phyloP scores from a whole-genome alignment of 2,329 filamentous ascomycete species.

The Verticillium longisporum region DNA sequence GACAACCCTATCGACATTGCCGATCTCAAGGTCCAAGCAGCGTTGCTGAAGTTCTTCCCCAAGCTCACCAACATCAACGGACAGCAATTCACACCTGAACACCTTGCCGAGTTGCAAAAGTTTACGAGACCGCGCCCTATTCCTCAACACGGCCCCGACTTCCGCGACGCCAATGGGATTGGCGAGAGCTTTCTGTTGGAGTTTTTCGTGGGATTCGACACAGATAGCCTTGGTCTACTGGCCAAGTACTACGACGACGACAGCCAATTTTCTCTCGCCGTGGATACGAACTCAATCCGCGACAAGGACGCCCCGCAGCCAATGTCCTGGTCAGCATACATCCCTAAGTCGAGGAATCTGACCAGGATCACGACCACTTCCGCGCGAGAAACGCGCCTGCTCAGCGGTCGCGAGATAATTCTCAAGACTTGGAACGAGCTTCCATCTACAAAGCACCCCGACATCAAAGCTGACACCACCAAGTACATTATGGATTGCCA shows the following conservation, averaged over 20 bases:
- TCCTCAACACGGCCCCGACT: constrained; percentile 58
- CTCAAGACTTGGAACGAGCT: constrained; percentile 61
- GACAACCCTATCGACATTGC: constrained; percentile 66
- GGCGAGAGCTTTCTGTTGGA: constrained; percentile 67
- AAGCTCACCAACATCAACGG: constrained; percentile 72
- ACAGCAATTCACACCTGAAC: constrained; percentile 63
- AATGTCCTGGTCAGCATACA: constrained; percentile 66
- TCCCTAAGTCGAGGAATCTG: constrained; percentile 73
- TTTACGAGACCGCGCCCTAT: constrained; percentile 48
- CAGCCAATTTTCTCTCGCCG: constrained; percentile 68
- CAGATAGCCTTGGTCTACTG: constrained; percentile 56
- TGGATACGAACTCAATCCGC: constrained; percentile 55
- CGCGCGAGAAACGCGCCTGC: constrained; percentile 58
- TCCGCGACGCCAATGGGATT: constrained; percentile 67
- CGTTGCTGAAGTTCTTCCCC: constrained; percentile 77
- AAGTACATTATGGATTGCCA: constrained; percentile 84
- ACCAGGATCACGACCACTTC: constrained; percentile 56
- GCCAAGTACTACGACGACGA: constrained; percentile 66
- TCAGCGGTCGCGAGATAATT: constrained; percentile 59
- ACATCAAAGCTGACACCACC: constrained; percentile 56
- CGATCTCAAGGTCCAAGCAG: constrained; percentile 54
- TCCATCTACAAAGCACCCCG: constrained; percentile 68
- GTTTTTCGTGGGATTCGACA: constrained; percentile 71
- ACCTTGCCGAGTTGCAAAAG: constrained; percentile 50
- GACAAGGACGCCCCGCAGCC: constrained; percentile 33